A percentile compares a stretch with the other conserved stretches of the same genome.
Conservation (phyloP, 148 eudicot species). For the Bassia scoparia region DNA sequence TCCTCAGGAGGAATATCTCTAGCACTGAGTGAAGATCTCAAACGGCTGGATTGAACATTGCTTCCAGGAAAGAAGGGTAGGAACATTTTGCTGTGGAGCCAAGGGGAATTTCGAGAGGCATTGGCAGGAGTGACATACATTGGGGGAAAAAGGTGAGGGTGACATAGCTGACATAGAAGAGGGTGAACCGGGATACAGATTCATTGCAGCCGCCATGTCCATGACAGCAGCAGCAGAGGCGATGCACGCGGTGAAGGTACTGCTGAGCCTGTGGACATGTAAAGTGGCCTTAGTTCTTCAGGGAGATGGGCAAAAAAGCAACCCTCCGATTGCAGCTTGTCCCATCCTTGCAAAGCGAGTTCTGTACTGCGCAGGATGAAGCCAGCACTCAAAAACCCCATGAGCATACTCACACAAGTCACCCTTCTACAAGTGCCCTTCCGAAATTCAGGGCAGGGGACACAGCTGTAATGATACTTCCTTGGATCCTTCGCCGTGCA, state of each 20-base stretch:
- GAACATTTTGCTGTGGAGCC: constrained; percentile 59
- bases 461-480: constrained; percentile 79
- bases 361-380: constrained; percentile 40
- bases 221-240: constrained; percentile 45
- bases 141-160: constrained; percentile 54
- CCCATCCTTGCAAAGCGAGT: constrained; percentile 51
- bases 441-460: constrained; percentile 77
- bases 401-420: constrained; percentile 80
- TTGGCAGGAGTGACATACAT: constrained; percentile 56
- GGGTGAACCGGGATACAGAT: constrained; percentile 67
- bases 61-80: constrained; percentile 67
- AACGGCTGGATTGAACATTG: constrained; percentile 64
- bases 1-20: constrained; percentile 56
- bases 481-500: constrained; percentile 84
- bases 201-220: constrained; percentile 74
- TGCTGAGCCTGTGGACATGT: constrained; percentile 64
- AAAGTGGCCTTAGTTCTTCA: constrained; percentile 69
- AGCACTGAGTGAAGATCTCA: constrained; percentile 67
- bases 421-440: constrained; percentile 70
- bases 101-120: constrained; percentile 40
- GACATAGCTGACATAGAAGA: constrained; percentile 49
- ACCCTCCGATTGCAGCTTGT: constrained; percentile 59
- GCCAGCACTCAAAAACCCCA: constrained; percentile 70
- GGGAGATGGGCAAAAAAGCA: constrained; percentile 71
- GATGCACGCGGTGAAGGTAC: constrained; percentile 56